Base-by-base conservation (phyloP, 108 stramenopile species). In the Cyclotella sp. region DNA sequence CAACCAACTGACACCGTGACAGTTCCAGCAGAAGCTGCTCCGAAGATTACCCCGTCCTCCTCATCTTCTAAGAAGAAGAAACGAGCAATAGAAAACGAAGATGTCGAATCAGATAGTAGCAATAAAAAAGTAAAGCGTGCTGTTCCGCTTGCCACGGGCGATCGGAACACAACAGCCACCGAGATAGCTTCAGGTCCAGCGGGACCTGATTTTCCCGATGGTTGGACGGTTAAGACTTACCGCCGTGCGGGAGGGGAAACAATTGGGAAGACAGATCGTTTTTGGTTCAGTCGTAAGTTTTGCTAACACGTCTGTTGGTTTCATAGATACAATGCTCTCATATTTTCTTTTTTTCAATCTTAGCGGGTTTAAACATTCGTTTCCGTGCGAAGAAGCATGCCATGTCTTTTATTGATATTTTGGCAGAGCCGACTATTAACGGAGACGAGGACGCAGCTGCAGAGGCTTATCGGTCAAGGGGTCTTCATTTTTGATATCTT, bases 351-450 rank as follows among this genome's bases (percentile, higher is more conserved):
- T 12, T 57, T 7, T 21, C n/a, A 24, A 30, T 61, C 6, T 1
- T 39, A 61, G 60, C 82, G 11, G 82, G 82, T 12, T 64, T 70
- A 0, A 77, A 83, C 24, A 83, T 83, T 73, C 72, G 82, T 19
- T 83, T 83, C 34, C 59, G 82, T 18, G 82, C 82, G 9, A 83
- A 70, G 63, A 83, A 83, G 40, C 82, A 83, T 59, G 82, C 82
- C 22, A 76, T 44, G 65, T 66, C 76, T 29, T 83, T 83, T 51
- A 63, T 77, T 34, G 82, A 77, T 27, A 77, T 83, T 60, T 55
- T 83, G 51, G 66, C 40, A 22, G 82, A 83, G 53, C 60, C 71
- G 0, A 41, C 46, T 27, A 45, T 77, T 24, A 77, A 73, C 42
- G 82, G 82, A 21, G 82, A 83, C 55, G 82, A 83, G 60, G 75